A percentile compares a stretch with the other conserved stretches of the same genome.
phyloP scores from a whole-genome alignment of 192 early-diverging fungal genomes.

The Lobosporangium transversale region DNA sequence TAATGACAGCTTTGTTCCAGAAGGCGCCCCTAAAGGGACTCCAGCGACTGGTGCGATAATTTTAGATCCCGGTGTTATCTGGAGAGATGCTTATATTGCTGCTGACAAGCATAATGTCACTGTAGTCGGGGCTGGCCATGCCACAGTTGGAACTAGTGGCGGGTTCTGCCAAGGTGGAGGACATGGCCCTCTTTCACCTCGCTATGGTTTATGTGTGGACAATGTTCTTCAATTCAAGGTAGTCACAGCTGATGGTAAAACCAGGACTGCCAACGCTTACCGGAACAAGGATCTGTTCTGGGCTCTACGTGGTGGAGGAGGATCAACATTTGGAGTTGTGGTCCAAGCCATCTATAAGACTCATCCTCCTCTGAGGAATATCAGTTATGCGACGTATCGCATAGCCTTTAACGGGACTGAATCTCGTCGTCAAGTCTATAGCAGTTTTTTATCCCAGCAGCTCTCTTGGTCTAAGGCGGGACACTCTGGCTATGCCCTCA shows the following conservation, averaged over 20 bases:
- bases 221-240: conserved; percentile 62
- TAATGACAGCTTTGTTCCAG: conserved; percentile 36
- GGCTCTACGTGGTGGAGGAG: conserved; percentile 70
- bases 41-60: conserved; percentile 23
- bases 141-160: conserved; percentile 58
- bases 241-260: conserved; percentile 59
- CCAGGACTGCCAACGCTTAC: conserved; percentile 47
- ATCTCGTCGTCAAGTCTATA: background rate
- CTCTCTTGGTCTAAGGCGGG: conserved; percentile 19
- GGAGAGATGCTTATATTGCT: conserved; percentile 45
- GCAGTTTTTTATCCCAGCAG: conserved; percentile 13
- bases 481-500: conserved; percentile 28
- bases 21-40: conserved; percentile 11
- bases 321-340: conserved; percentile 43
- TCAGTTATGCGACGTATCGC: background rate
- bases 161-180: conserved; percentile 57
- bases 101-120: conserved; percentile 44
- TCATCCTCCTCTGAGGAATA: conserved; percentile 17
- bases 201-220: conserved; percentile 61
- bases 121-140: conserved; percentile 42
- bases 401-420: conserved; percentile 7
- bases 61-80: conserved; percentile 56
- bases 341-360: conserved; percentile 33
- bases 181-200: conserved; percentile 56
- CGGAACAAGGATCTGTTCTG: conserved; percentile 65